These are phyloP conservation scores for Phaffia rhodozyma DNA, from an alignment of 1,284 basidiomycete species.

Conservation along the genomic window DNA sequence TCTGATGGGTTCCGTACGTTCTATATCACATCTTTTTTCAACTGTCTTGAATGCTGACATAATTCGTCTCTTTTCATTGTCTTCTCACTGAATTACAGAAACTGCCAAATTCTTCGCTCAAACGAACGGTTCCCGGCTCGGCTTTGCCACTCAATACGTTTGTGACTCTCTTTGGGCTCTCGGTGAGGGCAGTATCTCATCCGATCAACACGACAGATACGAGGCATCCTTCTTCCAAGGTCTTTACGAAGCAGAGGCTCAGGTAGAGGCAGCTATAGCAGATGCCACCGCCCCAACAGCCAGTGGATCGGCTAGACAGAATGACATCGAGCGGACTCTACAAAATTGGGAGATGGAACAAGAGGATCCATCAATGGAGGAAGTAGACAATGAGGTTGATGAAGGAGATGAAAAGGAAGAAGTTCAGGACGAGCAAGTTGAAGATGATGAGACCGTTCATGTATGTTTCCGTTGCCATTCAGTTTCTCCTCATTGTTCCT, in stretches of 20 bases:
- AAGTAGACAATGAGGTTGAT: neutral
- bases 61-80: neutral
- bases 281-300: neutral
- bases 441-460: no score
- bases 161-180: constrained; percentile 39
- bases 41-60: no score
- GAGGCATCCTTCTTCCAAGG: constrained; percentile 37
- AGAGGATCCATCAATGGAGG: neutral
- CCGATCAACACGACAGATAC: constrained; percentile 41
- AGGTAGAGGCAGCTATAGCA: constrained; percentile 13
- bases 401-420: neutral
- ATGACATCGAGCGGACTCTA: neutral
- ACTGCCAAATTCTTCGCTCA: constrained; percentile 51
- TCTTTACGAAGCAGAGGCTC: constrained; percentile 25
- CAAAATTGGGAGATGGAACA: neutral
- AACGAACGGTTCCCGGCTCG: constrained; percentile 47
- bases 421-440: no score
- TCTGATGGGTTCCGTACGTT: constrained; percentile 44
- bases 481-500: no score
- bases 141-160: constrained; percentile 54
- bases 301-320: no score
- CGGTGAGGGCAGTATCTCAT: constrained; percentile 33
- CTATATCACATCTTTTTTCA: neutral
- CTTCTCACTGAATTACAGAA: constrained; percentile 19
- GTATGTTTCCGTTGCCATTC: no score